Percentiles rank a stretch among this genome's conserved stretches.
Evolutionary conservation across 805 yeast genomes (phyloP).

Genomic region (Kluyveromyces siamensis): DNA sequence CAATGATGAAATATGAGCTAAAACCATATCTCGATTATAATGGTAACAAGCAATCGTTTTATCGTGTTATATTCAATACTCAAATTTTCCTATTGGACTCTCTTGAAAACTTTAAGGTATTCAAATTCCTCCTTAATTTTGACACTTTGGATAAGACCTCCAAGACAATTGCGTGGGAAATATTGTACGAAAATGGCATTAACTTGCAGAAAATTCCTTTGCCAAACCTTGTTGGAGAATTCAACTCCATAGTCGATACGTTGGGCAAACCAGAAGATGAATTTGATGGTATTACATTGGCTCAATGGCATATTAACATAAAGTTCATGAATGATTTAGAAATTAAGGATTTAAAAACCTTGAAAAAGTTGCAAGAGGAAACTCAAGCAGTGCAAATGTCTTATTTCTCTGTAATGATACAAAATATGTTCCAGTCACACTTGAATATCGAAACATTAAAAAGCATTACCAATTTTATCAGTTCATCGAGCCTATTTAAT

Average conservation of each 20-base stretch:
- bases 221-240: constrained; percentile 2
- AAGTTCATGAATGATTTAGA: constrained; percentile 9
- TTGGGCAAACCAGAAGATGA: constrained; percentile 7
- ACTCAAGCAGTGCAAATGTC: constrained; percentile 16
- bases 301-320: constrained; percentile 9
- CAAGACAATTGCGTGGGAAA: constrained; percentile 1
- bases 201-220: constrained; percentile 5
- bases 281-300: constrained; percentile 5
- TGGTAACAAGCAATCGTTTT: constrained; percentile 8
- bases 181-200: constrained; percentile 16
- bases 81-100: constrained; percentile 12
- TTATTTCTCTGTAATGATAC: constrained; percentile 15
- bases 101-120: constrained; percentile 10
- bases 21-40: constrained; percentile 16
- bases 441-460: not conserved
- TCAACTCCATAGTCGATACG: constrained; percentile 8
- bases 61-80: constrained; percentile 9
- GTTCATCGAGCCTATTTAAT: constrained; percentile 9
- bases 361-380: constrained; percentile 15
- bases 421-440: constrained; percentile 4
- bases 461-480: constrained; percentile 1
- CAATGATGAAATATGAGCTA: constrained; percentile 11
- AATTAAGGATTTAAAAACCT: constrained; percentile 12
- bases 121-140: constrained; percentile 4
- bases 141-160: not conserved